A percentile compares a stretch with the other conserved stretches of the same genome.
phyloP scores from a whole-genome alignment of 495 filamentous ascomycete genomes.

The Bacidia rubella region DNA sequence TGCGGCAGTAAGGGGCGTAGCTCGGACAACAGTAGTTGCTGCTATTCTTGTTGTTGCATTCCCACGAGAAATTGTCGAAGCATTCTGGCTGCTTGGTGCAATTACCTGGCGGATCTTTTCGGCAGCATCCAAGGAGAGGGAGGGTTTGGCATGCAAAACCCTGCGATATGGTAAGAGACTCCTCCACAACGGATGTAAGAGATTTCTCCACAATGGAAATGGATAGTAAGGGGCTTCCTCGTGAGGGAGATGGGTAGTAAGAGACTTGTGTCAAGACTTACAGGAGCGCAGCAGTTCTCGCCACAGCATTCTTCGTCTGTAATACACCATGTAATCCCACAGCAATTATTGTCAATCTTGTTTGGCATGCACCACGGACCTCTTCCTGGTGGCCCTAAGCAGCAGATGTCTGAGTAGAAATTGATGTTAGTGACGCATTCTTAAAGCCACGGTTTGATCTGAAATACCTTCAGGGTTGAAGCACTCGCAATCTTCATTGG shows the following conservation, averaged over 20 bases:
- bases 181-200: too few relatives aligned
- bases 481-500: constrained; percentile 13
- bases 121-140: constrained; percentile 13
- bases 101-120: background rate
- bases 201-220: too few relatives aligned
- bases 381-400: constrained; percentile 1
- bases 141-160: background rate
- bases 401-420: constrained; percentile 16
- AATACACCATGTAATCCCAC: constrained; percentile 8
- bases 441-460: background rate
- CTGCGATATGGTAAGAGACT: background rate
- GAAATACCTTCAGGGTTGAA: constrained; percentile 12
- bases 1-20: constrained; percentile 7
- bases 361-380: constrained; percentile 12
- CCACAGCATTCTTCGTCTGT: constrained; percentile 13
- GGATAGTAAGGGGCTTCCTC: too few relatives aligned
- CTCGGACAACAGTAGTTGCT: constrained; percentile 11
- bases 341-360: constrained; percentile 4
- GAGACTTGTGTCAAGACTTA: too few relatives aligned
- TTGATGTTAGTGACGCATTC: background rate
- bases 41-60: constrained; percentile 4
- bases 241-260: too few relatives aligned
- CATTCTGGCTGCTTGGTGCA: background rate
- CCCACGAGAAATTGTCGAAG: constrained; percentile 9
- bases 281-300: constrained; percentile 12